Conservation (phyloP, 805 yeast species). For the Sungouiozyma intestinalis region DNA sequence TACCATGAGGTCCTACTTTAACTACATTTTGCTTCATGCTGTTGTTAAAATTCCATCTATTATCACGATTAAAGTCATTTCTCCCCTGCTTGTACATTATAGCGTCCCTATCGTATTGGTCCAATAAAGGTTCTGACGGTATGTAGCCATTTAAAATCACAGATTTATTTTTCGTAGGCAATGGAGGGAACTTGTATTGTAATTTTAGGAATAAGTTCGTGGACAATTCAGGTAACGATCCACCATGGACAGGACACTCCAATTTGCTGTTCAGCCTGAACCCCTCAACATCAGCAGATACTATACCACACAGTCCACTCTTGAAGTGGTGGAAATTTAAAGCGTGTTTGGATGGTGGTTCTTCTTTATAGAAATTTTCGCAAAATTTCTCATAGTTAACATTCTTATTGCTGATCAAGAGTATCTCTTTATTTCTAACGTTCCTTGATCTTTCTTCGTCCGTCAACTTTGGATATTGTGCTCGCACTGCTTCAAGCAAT, state of each 20-base stretch:
- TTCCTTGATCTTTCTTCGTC: slow-evolving; percentile 64
- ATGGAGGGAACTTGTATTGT: slow-evolving; percentile 42
- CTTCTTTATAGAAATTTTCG: slow-evolving; percentile 26
- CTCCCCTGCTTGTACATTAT: slow-evolving; percentile 40
- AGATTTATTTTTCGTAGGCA: slow-evolving; percentile 47
- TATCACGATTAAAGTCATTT: slow-evolving; percentile 22
- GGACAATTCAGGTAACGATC: slow-evolving; percentile 31
- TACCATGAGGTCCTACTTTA: slow-evolving; percentile 40
- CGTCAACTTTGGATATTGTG: slow-evolving; percentile 50
- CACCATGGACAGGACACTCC: slow-evolving; percentile 29
- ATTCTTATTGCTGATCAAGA: slow-evolving; percentile 58
- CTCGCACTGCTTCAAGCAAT: slow-evolving; percentile 53
- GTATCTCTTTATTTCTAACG: slow-evolving; percentile 55
- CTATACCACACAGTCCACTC: slow-evolving; percentile 53
- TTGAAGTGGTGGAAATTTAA: slow-evolving; percentile 37
- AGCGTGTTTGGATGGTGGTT: slow-evolving; percentile 12
- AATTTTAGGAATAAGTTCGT: slow-evolving; percentile 34
- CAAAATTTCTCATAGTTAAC: slow-evolving; percentile 31
- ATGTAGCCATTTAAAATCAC: slow-evolving; percentile 75
- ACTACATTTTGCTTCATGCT: slow-evolving; percentile 33
- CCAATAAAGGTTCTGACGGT: slow-evolving; percentile 49
- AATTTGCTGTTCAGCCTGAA: slow-evolving; percentile 24
- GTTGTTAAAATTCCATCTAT: slow-evolving; percentile 22
- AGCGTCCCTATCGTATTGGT: slow-evolving; percentile 57
- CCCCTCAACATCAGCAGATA: slow-evolving; percentile 28